Evolutionary conservation across 176 grass and related monocot genomes (phyloP), one percentile per base, ranked within the genome.

Genomic region (Bolboschoenus planiculmis): DNA sequence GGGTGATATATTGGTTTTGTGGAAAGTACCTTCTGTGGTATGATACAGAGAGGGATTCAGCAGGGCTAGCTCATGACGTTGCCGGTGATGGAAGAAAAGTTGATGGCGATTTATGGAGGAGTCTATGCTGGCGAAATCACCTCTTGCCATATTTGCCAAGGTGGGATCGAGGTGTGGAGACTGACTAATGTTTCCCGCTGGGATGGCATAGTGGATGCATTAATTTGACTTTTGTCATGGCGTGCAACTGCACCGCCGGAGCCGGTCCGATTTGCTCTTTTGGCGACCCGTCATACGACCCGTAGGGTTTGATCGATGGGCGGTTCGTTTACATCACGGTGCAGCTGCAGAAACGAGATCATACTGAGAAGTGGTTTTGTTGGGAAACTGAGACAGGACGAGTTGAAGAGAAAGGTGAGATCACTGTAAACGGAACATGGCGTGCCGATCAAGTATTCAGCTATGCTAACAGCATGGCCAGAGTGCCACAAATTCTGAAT

Each of bases 401-500:
- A 29, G 10, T 30, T 48, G 20, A 46, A 26, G 39, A 76, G 2
- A 76, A 26, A 47, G 37, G 40, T 76, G 1, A 0, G 10, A 29
- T 42, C 13, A 14, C n/a, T 76, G 6, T 29, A 11, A 4, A 11
- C 7, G 10, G 4, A 11, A 13, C 0, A 13, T 13, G 10, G 0
- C 10, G 3, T 8, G 0, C 3, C 5, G 13, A 14, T 15, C 3
- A 76, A 26, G n/a, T 76, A 10, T 76, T 76, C 40, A 76, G 6
- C 13, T 76, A 76, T 76, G 23, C 9, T 48, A 76, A 76, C 40
- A 76, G 44, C 34, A 76, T 76, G 71, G 71, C n/a, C 6, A 46
- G 3, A 50, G 39, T 76, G 3, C 71, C 71, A 13, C 71, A 42
- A 27, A 48, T 48, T 29, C 27, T 48, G 13, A 16, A 34, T 36